phyloP scores from a whole-genome alignment of 306 rosid species.

The Rosa persica region DNA sequence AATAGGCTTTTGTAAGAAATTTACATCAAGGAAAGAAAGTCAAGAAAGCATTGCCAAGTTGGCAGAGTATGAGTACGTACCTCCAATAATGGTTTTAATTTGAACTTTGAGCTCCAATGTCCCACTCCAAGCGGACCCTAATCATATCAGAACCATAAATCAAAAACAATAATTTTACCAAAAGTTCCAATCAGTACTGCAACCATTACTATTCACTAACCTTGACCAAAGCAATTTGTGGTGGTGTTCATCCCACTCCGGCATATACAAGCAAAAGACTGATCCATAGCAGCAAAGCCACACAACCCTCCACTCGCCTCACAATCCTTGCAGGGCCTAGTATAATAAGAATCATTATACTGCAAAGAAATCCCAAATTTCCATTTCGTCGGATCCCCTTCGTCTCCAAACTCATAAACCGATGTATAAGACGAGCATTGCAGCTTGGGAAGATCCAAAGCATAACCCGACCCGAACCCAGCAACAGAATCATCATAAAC shows the following conservation, averaged over 20 bases:
- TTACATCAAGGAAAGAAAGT: neutral
- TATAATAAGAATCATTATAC: conserved; percentile 46
- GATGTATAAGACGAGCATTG: conserved; percentile 53
- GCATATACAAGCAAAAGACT: conserved; percentile 49
- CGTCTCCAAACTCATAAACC: conserved; percentile 51
- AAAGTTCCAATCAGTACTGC: neutral
- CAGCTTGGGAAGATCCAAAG: conserved; percentile 52
- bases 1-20: neutral
- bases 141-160: conserved; percentile 17
- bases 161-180: neutral
- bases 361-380: conserved; percentile 44
- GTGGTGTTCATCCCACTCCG: conserved; percentile 39
- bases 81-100: conserved; percentile 38
- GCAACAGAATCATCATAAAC: conserved; percentile 50
- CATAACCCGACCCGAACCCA: conserved; percentile 36
- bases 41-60: conserved; percentile 19
- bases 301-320: conserved; percentile 48
- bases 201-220: conserved; percentile 24
- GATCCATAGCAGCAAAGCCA: conserved; percentile 42
- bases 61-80: conserved; percentile 31
- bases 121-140: conserved; percentile 49
- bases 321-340: conserved; percentile 39
- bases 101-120: conserved; percentile 35
- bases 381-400: conserved; percentile 58
- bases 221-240: conserved; percentile 43